Evolutionary conservation across 169 alveolate genomes (phyloP).

Genomic region (Cryptosporidium ubiquitum): DNA sequence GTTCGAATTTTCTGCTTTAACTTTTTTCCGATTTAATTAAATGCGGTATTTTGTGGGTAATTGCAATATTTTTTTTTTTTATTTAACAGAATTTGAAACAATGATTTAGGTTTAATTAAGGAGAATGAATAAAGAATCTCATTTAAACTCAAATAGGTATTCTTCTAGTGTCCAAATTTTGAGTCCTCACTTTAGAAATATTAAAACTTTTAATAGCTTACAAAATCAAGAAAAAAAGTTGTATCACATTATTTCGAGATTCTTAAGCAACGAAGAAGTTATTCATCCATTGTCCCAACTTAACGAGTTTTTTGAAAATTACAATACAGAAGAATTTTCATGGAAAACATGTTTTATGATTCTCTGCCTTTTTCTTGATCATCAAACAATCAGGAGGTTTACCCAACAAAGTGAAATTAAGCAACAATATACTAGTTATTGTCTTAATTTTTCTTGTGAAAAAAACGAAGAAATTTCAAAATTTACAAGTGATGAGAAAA

Average conservation of each 20-base stretch:
- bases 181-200: slow-evolving; percentile 10
- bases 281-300: slow-evolving; percentile 1
- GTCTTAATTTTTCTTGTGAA: no score
- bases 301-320: slow-evolving; percentile 1
- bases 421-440: neutral
- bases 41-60: neutral
- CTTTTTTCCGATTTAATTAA: slow-evolving; percentile 5
- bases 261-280: neutral
- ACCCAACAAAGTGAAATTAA: neutral
- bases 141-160: neutral
- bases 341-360: slow-evolving; percentile 3
- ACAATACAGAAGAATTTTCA: neutral
- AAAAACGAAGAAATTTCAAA: neutral
- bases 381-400: slow-evolving; percentile 2
- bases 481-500: neutral
- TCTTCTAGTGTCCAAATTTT: neutral
- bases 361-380: slow-evolving; percentile 32
- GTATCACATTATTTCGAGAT: slow-evolving; percentile 5
- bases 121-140: neutral
- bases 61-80: neutral
- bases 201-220: neutral
- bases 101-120: neutral
- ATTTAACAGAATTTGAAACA: neutral
- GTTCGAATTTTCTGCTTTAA: neutral
- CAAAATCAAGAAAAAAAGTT: slow-evolving; percentile 3